phyloP scores from a whole-genome alignment of 306 rosid genomes.

The Comarum palustre region DNA sequence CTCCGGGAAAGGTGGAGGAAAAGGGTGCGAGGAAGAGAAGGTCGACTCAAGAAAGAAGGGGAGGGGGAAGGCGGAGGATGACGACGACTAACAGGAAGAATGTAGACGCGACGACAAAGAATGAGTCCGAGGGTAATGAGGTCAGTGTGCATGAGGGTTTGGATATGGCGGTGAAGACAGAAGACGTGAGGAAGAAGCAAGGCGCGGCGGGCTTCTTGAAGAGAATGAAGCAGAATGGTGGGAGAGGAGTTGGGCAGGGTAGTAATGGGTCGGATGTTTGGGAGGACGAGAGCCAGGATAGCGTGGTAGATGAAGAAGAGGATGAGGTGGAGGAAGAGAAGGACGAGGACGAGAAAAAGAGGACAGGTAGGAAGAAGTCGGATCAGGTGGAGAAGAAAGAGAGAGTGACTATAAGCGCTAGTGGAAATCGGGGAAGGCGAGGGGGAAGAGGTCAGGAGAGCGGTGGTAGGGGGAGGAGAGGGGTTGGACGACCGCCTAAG shows the following conservation, averaged over 20 bases:
- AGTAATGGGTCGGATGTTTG: constrained; percentile 14
- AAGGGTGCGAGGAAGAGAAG: constrained; percentile 10
- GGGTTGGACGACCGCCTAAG: constrained; percentile 45
- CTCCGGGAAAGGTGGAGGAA: constrained; percentile 23
- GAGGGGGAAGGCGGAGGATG: constrained; percentile 21
- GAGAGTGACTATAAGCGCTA: constrained; percentile 27
- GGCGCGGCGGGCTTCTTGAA: constrained; percentile 47
- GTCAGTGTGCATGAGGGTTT: constrained; percentile 38
- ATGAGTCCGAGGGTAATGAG: constrained; percentile 37
- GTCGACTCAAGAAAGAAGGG: constrained; percentile 22
- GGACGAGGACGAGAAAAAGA: not conserved
- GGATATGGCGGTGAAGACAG: constrained; percentile 39
- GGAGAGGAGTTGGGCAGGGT: not conserved
- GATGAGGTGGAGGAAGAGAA: not conserved
- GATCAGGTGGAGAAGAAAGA: constrained; percentile 14
- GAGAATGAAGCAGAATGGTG: constrained; percentile 40
- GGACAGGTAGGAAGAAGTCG: not conserved
- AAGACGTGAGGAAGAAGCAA: constrained; percentile 33
- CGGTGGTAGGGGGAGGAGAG: constrained; percentile 28
- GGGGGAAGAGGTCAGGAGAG: constrained; percentile 24
- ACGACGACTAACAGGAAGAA: constrained; percentile 9
- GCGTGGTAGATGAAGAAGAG: constrained; percentile 11
- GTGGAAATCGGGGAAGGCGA: constrained; percentile 14
- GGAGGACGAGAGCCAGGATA: constrained; percentile 23
- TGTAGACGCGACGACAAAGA: constrained; percentile 13